A percentile compares a stretch with the other conserved stretches of the same genome.
Evolutionary conservation across 192 early-diverging fungal species (phyloP).

Genomic region (Mortierella claussenii): DNA sequence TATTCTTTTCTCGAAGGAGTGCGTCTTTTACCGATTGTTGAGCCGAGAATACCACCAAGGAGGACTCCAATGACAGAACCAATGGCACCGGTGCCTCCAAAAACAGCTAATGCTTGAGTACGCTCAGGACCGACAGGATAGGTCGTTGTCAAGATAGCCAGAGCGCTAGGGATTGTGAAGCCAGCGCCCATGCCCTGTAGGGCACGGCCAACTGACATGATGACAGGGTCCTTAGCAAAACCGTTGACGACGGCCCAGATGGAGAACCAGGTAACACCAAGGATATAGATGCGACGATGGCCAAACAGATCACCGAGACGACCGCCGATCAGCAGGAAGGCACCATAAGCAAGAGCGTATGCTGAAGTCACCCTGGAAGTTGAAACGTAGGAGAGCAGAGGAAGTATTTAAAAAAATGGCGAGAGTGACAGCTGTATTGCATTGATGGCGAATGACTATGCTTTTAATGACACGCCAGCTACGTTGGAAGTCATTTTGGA

Average conservation of each 20-base stretch:
- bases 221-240: constrained; percentile 27
- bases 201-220: constrained; percentile 45
- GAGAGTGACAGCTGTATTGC: not conserved
- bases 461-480: too few species aligned
- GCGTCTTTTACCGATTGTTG: constrained; percentile 32
- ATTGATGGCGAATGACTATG: not conserved
- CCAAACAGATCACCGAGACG: constrained; percentile 49
- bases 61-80: constrained; percentile 41
- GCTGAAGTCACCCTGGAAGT: constrained; percentile 27
- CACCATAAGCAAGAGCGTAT: constrained; percentile 47
- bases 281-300: constrained; percentile 30
- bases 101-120: constrained; percentile 21
- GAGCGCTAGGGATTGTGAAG: constrained; percentile 45
- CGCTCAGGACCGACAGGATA: constrained; percentile 29
- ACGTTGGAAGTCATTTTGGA: too few species aligned
- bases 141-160: constrained; percentile 38
- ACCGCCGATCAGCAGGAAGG: constrained; percentile 39
- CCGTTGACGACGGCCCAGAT: constrained; percentile 39
- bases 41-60: constrained; percentile 41
- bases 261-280: constrained; percentile 30
- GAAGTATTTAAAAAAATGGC: too few species aligned
- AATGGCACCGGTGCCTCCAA: constrained; percentile 34
- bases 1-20: not conserved
- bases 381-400: not conserved
- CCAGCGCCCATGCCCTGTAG: constrained; percentile 46